Evolutionary conservation across 768 basidiomycete species (phyloP), one percentile per base, ranked within the genome.

Genomic region (Baorangia bicolor): DNA sequence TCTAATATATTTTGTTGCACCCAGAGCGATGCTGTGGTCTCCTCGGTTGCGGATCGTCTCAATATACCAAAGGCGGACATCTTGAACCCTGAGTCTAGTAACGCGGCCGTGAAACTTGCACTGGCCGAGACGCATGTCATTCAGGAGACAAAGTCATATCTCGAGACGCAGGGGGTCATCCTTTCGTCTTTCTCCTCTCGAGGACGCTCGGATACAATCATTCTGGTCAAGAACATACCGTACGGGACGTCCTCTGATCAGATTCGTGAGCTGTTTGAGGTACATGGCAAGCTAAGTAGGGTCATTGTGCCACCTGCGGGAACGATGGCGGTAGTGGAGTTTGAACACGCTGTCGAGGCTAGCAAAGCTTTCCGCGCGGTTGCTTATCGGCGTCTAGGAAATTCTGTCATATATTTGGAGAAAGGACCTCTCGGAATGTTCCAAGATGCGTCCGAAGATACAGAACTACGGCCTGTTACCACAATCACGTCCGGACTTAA

Each of bases 121-220:
- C 78, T 98, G 37, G 96, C 97, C 0, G 97, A 99, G 72, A 97
- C 97, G 18, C 92, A 94, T 62, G 85, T 98, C 71, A 94, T 99
- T 54, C 84, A 90, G 56, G 96, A 98, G 71, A 98, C 95, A 1
- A 97, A 96, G 67, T 73, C 85, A 0, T 97, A 92, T 71, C 83
- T 98, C 18, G 92, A 94, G 66, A 78, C 81, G 3, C 84, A 90
- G 53, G 88, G 88, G 16, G 84, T 90, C 53, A 68, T 84, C 20
- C 71, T 90, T 1, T 77, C 82, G 3, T 77, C 84, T 0, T 86
- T 90, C 60, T 76, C 78, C 4, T 72, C 79, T 1, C 49, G 73
- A 13, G 74, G 74, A 4, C 79, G 83, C 14, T 95, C 93, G 0
- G 84, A 89, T 63, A 95, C 91, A 0, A 84, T 80, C 33, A 86